phyloP scores from a whole-genome alignment of 148 eudicot genomes.

The Heliamphora exappendiculata region DNA sequence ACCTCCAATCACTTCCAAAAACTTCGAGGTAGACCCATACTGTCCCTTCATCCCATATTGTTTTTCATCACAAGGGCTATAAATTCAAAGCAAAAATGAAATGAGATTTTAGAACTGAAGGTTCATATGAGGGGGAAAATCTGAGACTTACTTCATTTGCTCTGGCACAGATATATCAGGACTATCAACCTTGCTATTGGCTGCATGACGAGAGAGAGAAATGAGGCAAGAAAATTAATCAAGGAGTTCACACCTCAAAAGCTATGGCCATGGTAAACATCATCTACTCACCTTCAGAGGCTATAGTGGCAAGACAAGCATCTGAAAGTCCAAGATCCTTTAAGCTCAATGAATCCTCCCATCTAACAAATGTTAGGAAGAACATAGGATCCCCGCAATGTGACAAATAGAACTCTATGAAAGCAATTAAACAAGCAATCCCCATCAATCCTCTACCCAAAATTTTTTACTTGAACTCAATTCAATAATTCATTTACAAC shows the following conservation, averaged over 20 bases:
- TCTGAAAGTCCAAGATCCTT: slow-evolving; percentile 80
- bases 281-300: slow-evolving; percentile 65
- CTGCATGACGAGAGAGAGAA: slow-evolving; percentile 22
- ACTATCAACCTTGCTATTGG: slow-evolving; percentile 25
- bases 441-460: not conserved
- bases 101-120: not conserved
- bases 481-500: not conserved
- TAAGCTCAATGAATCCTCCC: slow-evolving; percentile 69
- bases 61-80: slow-evolving; percentile 3
- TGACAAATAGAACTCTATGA: not conserved
- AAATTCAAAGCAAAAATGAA: slow-evolving; percentile 1
- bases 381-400: slow-evolving; percentile 4
- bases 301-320: slow-evolving; percentile 71
- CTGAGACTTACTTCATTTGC: slow-evolving; percentile 23
- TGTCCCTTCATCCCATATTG: slow-evolving; percentile 21
- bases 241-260: not conserved
- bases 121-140: not conserved
- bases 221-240: not conserved
- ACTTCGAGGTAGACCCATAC: slow-evolving; percentile 19
- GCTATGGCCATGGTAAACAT: not conserved
- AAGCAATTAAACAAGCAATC: not conserved
- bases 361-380: slow-evolving; percentile 48
- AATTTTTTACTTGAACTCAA: not conserved
- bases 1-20: slow-evolving; percentile 23
- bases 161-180: slow-evolving; percentile 20